Evolutionary conservation across 2,329 filamentous ascomycete species (phyloP).

Genomic region (Colletotrichum zoysiae): DNA sequence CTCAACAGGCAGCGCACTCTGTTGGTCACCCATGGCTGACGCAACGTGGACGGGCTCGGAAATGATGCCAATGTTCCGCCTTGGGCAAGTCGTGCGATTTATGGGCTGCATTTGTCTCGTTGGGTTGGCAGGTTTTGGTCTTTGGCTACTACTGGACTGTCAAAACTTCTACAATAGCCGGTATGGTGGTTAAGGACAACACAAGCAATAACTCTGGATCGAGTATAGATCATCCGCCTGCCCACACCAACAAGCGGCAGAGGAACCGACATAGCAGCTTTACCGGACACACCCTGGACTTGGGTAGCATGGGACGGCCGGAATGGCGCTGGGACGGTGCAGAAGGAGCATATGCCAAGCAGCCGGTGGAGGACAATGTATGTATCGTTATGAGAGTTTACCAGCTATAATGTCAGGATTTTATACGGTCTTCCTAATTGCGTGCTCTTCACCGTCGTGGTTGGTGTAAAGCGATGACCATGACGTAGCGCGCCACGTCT

Average conservation of each 20-base stretch:
- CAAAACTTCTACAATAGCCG: background rate
- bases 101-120: background rate
- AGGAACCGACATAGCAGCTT: background rate
- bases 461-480: background rate
- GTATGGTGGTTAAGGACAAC: conserved; percentile 1
- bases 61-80: background rate
- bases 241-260: background rate
- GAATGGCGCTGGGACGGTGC: background rate
- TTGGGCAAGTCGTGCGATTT: background rate
- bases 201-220: conserved; percentile 10
- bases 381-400: conserved; percentile 42
- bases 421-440: conserved; percentile 19
- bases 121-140: conserved; percentile 3
- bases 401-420: conserved; percentile 41
- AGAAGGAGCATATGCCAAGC: conserved; percentile 8
- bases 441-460: background rate
- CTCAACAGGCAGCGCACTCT: background rate
- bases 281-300: background rate
- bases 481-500: background rate
- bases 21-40: background rate
- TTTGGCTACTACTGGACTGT: conserved; percentile 5
- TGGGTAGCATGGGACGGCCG: conserved; percentile 18
- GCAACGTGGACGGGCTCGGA: background rate
- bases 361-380: conserved; percentile 32
- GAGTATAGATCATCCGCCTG: background rate